Base-by-base conservation (phyloP, 2,329 filamentous ascomycete species). In the Stemphylium vesicarium region DNA sequence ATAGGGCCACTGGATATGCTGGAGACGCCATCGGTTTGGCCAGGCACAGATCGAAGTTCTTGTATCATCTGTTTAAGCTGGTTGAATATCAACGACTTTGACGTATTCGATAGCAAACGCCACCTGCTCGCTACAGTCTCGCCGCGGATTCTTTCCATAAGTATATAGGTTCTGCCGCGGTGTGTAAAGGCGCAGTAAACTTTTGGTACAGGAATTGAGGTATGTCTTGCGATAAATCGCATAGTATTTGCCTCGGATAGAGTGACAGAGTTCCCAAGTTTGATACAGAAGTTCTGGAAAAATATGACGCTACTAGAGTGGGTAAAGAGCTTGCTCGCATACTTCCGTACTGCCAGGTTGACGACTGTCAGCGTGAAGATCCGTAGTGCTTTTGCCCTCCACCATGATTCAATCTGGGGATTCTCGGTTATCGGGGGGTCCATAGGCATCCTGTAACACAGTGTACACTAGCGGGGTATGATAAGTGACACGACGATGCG, bases 121-220 rank as follows among this genome's bases (percentile, higher is more conserved):
- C 38, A 41, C 11, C 38, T 13, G 8, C n/a, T 6, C 4, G 9
- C 7, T 24, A 29, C 8, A 9, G 20, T 9, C 9, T 65, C 48
- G 20, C 77, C 75, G 3, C 66, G 44, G 24, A 79, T 72, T 37
- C 70, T 50, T 29, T 74, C 64, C 80, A 83, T 84, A 0, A 82
- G 69, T 38, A 83, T 81, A 59, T 80, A 81, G 0, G 77, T 70
- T 4, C 59, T 57, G 15, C 73, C 73, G 9, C 74, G 71, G 48
- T 75, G 68, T 1, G 70, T 48, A 45, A 83, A 83, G 32, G 79
- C 70, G 56, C 72, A 80, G 57, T 79, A 70, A 1, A 82, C 70
- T 9, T 74, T 72, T 2, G 81, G 80, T 0, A 82, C 76, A 4
- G 80, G 80, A 18, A 83, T 72, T 2, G 68, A 70, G 4, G 79